Conservation (phyloP, 2,329 filamentous ascomycete species). For the Phaeophleospora eucalypticola region DNA sequence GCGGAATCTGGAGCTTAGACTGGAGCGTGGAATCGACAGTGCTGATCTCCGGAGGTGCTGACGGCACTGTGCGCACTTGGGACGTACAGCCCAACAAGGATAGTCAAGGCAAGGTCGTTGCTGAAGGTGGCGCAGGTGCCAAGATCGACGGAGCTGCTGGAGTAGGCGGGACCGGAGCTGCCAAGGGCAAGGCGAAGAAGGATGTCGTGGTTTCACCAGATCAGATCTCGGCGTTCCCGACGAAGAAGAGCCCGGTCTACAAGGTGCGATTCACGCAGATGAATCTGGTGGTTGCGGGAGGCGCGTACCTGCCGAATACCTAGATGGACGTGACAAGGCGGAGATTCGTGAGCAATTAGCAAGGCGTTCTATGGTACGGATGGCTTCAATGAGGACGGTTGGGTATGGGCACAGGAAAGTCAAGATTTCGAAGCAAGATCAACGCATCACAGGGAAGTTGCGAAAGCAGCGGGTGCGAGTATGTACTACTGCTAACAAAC, state of each 20-base stretch:
- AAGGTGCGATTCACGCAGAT: conserved; percentile 91
- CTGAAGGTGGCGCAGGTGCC: conserved; percentile 45
- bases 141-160: conserved; percentile 47
- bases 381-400: not conserved
- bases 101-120: conserved; percentile 45
- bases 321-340: conserved; percentile 1
- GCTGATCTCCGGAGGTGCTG: conserved; percentile 83
- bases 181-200: conserved; percentile 70
- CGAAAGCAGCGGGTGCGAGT: no score
- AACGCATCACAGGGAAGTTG: no score
- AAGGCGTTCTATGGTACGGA: conserved; percentile 19
- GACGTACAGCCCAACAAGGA: conserved; percentile 63
- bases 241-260: conserved; percentile 92
- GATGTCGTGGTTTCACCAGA: conserved; percentile 87
- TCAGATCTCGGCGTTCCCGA: conserved; percentile 90
- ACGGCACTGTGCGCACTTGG: conserved; percentile 92
- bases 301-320: conserved; percentile 56
- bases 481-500: no score
- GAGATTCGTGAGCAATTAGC: no score
- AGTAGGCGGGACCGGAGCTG: conserved; percentile 23
- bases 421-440: no score
- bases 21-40: conserved; percentile 92
- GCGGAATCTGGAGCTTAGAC: conserved; percentile 86
- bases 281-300: conserved; percentile 87
- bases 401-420: not conserved